Percentiles rank a stretch among this genome's conserved stretches.
Evolutionary conservation across 2,329 filamentous ascomycete species (phyloP).

Genomic region (Ambrosiella beaveri): DNA sequence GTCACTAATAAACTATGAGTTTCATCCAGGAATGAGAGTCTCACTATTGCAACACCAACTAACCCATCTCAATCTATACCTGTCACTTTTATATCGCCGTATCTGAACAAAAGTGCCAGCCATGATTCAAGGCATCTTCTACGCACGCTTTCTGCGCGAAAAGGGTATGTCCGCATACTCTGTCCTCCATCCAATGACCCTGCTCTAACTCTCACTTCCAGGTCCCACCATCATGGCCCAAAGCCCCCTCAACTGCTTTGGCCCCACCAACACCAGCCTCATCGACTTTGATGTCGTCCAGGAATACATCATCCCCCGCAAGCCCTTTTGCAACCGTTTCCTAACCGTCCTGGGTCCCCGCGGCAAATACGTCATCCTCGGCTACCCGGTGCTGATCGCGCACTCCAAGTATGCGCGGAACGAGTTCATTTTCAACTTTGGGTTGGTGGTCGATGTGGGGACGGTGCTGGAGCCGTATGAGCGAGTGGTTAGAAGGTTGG

Average conservation of each 20-base stretch:
- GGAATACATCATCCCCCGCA: slow-evolving; percentile 84
- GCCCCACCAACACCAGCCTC: slow-evolving; percentile 39
- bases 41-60: neutral
- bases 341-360: slow-evolving; percentile 61
- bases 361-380: slow-evolving; percentile 58
- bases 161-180: slow-evolving; percentile 29
- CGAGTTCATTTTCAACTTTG: slow-evolving; percentile 98
- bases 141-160: slow-evolving; percentile 49
- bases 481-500: slow-evolving; percentile 70
- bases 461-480: slow-evolving; percentile 64
- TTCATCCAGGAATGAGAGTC: too few relatives aligned
- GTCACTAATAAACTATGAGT: too few relatives aligned
- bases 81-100: neutral
- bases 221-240: slow-evolving; percentile 39
- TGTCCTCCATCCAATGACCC: neutral
- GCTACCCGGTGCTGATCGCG: slow-evolving; percentile 76
- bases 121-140: slow-evolving; percentile 57
- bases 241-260: slow-evolving; percentile 20
- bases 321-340: slow-evolving; percentile 86
- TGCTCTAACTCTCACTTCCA: slow-evolving; percentile 24
- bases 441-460: slow-evolving; percentile 53
- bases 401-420: slow-evolving; percentile 73
- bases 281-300: slow-evolving; percentile 76
- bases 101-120: slow-evolving; percentile 3
- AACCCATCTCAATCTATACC: neutral